These are phyloP conservation scores for Leishmania major DNA, from an alignment of 208 protist genomes.

Conservation along the genomic window DNA sequence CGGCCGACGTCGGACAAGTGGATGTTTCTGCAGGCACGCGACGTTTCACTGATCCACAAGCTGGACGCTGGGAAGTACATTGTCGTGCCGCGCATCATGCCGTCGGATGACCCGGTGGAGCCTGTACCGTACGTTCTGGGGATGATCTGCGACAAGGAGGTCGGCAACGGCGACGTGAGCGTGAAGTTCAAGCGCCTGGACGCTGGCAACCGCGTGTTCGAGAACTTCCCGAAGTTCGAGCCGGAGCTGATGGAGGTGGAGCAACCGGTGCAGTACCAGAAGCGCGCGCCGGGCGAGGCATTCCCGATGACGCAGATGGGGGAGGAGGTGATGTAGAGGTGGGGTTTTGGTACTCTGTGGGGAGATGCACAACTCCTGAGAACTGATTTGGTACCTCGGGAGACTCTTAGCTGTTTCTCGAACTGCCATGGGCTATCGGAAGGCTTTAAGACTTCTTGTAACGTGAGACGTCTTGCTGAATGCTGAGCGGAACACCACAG, in stretches of 20 bases:
- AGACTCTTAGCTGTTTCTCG: neutral
- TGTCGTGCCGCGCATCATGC: constrained; percentile 73
- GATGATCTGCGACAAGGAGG: constrained; percentile 56
- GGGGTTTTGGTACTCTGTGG: neutral
- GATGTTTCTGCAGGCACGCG: constrained; percentile 81
- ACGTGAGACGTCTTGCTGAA: too few relatives aligned
- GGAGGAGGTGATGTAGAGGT: constrained; percentile 27
- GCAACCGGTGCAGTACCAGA: constrained; percentile 69
- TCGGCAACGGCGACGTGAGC: constrained; percentile 52
- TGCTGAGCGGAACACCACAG: neutral
- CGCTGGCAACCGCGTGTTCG: constrained; percentile 69
- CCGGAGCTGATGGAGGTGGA: constrained; percentile 44
- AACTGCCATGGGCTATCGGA: neutral
- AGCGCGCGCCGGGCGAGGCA: constrained; percentile 44
- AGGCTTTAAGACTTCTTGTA: neutral
- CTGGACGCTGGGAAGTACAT: constrained; percentile 75
- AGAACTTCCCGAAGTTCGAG: constrained; percentile 87
- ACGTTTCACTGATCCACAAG: constrained; percentile 74
- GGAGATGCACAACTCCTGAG: neutral
- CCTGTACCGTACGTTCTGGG: constrained; percentile 61
- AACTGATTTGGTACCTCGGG: neutral
- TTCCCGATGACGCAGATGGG: constrained; percentile 61
- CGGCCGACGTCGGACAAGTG: constrained; percentile 71
- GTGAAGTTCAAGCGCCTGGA: constrained; percentile 66
- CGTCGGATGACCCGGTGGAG: constrained; percentile 24